Base-by-base conservation (phyloP, 129 eudicot genomes). In the Arctium minus region DNA sequence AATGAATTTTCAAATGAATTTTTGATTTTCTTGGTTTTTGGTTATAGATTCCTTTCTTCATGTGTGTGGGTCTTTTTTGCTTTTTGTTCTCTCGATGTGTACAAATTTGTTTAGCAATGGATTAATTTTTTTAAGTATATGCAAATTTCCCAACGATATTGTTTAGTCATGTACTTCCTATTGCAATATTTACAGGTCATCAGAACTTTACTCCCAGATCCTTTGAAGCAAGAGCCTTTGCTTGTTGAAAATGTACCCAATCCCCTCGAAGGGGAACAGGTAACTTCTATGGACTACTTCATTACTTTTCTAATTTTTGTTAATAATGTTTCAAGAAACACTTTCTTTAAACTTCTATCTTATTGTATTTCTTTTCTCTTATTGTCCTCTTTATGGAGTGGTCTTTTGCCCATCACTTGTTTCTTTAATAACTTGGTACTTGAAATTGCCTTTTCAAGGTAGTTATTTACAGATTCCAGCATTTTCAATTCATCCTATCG, bases 181-280 rank as follows among this genome's bases (percentile, higher is more conserved):
- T 76, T 77, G 46, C 17, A 33, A 48, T 39, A 77, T 80, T 40
- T 72, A 35, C 93, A 96, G 99, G 96, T 92, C 60, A 78, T 86
- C 46, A 82, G 83, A 48, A 86, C 89, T 85, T 68, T 96, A 60
- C 38, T 72, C 35, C 92, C 98, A 39, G 97, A 96, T 89, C 92
- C 96, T 53, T 46, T 91, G 90, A 92, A 93, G 86, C 97, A 93
- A 90, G 98, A 96, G 83, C 94, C 92, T 76, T 86, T 93, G 80
- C 90, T 92, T 76, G 92, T 92, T 75, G 99, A 96, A 87, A 96
- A 93, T 73, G 31, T 85, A 69, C 96, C 96, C 12, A 96, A 96
- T 88, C 96, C 94, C 42, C 88, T 96, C 82, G 94, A 96, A 35
- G 99, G 99, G 33, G 99, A 96, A 84, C 99, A 96, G 98, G 99